Evolutionary conservation across 805 yeast genomes (phyloP), one percentile per base, ranked within the genome.

Genomic region (Myxozyma geophila): DNA sequence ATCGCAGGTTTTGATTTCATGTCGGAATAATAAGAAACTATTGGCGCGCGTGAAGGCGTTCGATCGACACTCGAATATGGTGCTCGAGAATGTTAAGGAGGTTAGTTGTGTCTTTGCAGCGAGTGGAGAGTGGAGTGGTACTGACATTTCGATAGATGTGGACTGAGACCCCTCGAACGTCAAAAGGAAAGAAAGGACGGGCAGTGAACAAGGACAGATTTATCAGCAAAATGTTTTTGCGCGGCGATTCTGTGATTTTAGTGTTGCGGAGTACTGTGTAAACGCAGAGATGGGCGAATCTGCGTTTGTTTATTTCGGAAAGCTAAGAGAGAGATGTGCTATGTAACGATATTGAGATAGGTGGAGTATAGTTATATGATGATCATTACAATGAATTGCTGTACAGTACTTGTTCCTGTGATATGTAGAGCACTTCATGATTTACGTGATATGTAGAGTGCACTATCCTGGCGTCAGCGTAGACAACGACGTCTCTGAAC

Each of bases 231-330:
- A 80, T 95, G 84, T 95, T 95, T 73, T 79, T 95, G 46, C 83
- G 99, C 76, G 99, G 99, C 1, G 99, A 95, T 76, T 89, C 97
- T 0, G 96, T 95, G 21, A 89, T 95, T 61, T 87, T 95, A 39
- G 86, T 95, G 7, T 80, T 90, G 69, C 86, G 85, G 43, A 68
- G 74, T 44, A 66, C 70, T n/a, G 70, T 60, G 40, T 70, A 58
- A 33, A 43, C 15, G 9, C 33, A 15, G 52, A 13, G 19, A 4
- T 13, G 39, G 19, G n/a, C n/a, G 52, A 48, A n/a, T 39, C 43
- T n/a, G n/a, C n/a, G n/a, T n/a, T 39, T 39, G 13, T 39, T n/a
- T 39, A 12, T 12, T 39, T 28, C 28, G 28, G 5, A 28, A 28
- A 28, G 2, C 5, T 28, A 5, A 28, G 28, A 28, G 28, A 28